Evolutionary conservation across 495 filamentous ascomycete species (phyloP).

Genomic region (Podospora australis): DNA sequence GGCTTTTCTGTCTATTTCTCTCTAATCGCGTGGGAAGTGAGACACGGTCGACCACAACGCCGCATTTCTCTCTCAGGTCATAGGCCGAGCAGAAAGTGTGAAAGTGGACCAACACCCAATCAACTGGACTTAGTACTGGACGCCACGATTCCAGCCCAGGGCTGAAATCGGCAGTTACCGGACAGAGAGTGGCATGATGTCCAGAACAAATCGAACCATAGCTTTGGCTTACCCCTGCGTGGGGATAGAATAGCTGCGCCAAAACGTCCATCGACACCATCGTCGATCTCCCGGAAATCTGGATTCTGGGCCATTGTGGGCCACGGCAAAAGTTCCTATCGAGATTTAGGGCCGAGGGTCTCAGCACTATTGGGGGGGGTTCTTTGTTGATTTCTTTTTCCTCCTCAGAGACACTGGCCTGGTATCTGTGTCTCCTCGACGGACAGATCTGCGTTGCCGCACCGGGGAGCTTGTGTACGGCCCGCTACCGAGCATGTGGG

Average conservation of each 20-base stretch:
- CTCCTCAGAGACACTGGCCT: not conserved
- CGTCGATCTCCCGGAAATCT: not conserved
- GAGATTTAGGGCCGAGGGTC: too few species aligned
- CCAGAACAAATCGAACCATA: constrained; percentile 4
- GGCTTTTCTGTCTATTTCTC: too few species aligned
- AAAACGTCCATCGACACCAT: not conserved
- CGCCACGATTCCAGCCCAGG: constrained; percentile 3
- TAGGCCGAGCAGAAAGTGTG: not conserved
- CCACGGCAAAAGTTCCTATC: too few species aligned
- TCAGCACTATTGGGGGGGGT: too few species aligned
- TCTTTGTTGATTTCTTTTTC: too few species aligned
- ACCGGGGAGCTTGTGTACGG: not conserved
- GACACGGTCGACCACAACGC: too few species aligned
- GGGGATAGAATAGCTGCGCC: too few species aligned
- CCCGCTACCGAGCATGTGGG: not conserved
- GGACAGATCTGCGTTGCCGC: not conserved
- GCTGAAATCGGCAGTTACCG: constrained; percentile 6
- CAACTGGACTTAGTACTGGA: not conserved
- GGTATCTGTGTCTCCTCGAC: not conserved
- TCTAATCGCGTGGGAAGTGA: too few species aligned
- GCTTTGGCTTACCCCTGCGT: too few species aligned
- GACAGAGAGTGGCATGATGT: constrained; percentile 5
- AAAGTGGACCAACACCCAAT: not conserved
- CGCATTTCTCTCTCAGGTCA: not conserved
- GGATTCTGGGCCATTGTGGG: not conserved